Conservation (phyloP, 139 green algal genomes). For the Micractinium conductrix region DNA sequence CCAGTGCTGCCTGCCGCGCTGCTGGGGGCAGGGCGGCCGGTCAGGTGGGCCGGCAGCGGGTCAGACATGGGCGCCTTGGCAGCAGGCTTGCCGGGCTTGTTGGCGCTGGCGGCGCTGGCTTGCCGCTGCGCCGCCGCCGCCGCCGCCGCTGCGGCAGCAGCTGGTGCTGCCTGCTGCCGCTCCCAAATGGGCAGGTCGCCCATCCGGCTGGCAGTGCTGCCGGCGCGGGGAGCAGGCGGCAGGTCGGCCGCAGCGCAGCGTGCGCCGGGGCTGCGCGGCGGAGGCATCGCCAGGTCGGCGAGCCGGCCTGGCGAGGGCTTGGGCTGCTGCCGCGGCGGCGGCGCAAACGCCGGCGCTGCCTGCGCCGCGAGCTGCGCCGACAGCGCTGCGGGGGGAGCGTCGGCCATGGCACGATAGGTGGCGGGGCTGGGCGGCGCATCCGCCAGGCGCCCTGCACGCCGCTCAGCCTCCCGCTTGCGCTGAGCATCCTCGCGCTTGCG, state of each 20-base stretch:
- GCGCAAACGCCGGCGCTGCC: neutral
- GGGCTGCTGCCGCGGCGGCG: neutral
- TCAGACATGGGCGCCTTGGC: neutral
- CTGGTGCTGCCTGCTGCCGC: neutral
- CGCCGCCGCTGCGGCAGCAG: neutral
- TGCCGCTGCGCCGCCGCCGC: neutral
- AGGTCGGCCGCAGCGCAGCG: neutral
- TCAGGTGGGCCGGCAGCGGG: slow-evolving; percentile 2
- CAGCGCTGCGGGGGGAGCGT: neutral
- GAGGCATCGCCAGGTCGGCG: too few species aligned
- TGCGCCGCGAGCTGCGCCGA: neutral
- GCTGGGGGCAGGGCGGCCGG: neutral
- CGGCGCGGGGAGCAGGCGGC: neutral
- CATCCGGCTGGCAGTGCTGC: neutral
- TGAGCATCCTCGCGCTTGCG: neutral
- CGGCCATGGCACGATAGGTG: slow-evolving; percentile 1
- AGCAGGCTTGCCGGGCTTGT: neutral
- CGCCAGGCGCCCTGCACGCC: neutral
- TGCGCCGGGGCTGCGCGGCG: neutral
- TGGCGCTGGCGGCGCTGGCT: neutral
- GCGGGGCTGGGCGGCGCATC: neutral
- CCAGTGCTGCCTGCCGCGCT: neutral
- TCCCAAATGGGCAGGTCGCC: neutral
- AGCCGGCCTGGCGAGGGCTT: neutral
- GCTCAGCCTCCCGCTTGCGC: neutral